These are phyloP conservation scores for Geotrichum carabidarum DNA, from an alignment of 1,139 yeast species.

Conservation along the genomic window DNA sequence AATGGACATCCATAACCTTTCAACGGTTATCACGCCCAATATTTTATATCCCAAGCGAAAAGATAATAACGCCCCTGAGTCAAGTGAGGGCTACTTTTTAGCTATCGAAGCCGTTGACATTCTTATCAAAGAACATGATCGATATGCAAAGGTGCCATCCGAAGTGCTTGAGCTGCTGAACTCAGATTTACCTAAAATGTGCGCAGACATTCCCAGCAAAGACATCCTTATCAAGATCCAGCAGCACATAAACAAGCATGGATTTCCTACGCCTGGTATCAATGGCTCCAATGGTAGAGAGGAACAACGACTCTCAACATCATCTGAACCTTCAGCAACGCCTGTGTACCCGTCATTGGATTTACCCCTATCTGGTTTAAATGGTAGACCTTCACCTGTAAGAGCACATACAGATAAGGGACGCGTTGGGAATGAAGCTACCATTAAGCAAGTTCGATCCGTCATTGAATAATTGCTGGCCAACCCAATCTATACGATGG, in stretches of 20 bases:
- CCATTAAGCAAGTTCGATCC: slow-evolving; percentile 3
- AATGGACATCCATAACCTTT: slow-evolving; percentile 93
- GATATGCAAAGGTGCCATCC: slow-evolving; percentile 71
- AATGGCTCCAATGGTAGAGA: not conserved
- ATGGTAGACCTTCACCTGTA: not conserved
- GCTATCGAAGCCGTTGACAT: slow-evolving; percentile 80
- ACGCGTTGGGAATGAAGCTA: not conserved
- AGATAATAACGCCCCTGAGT: slow-evolving; percentile 32
- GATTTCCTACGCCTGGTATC: not conserved
- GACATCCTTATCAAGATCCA: slow-evolving; percentile 33
- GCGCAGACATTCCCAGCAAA: slow-evolving; percentile 28
- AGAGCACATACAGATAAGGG: slow-evolving; percentile 12
- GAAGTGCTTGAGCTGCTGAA: slow-evolving; percentile 34
- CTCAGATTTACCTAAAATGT: not conserved
- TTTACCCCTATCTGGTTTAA: not conserved
- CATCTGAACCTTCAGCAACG: not conserved
- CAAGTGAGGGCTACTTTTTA: slow-evolving; percentile 75
- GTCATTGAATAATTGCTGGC: not conserved
- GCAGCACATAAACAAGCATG: slow-evolving; percentile 22
- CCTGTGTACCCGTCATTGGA: not conserved
- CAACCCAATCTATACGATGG: no score
- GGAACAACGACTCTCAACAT: slow-evolving; percentile 5
- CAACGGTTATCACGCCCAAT: slow-evolving; percentile 94
- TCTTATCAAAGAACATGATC: slow-evolving; percentile 77
- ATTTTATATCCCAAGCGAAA: slow-evolving; percentile 49